phyloP scores from a whole-genome alignment of 208 protist genomes.

The Endotrypanum monterogeii region DNA sequence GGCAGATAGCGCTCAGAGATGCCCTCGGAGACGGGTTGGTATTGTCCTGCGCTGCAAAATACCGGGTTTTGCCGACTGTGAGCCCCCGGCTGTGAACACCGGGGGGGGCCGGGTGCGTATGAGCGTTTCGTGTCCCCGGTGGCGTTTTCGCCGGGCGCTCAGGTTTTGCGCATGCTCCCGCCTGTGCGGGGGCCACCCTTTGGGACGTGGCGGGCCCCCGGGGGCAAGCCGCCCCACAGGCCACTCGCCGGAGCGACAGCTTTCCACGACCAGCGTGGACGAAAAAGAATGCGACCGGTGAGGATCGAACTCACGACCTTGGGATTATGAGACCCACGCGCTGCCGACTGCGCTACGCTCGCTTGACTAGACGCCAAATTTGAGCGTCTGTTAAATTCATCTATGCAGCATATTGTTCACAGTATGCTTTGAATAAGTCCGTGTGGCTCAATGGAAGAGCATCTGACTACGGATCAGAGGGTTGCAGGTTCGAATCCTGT shows the following conservation, averaged over 20 bases:
- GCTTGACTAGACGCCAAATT: slow-evolving; percentile 17
- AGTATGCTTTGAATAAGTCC: slow-evolving; percentile 23
- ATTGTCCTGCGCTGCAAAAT: too few relatives aligned
- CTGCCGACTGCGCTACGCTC: slow-evolving; percentile 94
- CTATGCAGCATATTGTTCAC: too few relatives aligned
- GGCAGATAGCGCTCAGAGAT: slow-evolving; percentile 68
- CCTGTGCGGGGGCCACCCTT: too few relatives aligned
- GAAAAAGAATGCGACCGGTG: slow-evolving; percentile 54
- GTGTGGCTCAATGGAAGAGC: slow-evolving; percentile 91
- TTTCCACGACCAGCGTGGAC: too few relatives aligned
- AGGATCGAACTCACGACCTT: slow-evolving; percentile 90
- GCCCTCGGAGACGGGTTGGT: not conserved
- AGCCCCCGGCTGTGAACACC: not conserved
- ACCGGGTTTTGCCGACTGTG: not conserved
- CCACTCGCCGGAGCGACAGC: too few relatives aligned
- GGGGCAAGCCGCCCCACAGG: too few relatives aligned
- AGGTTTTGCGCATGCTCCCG: too few relatives aligned
- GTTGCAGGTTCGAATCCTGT: slow-evolving; percentile 91
- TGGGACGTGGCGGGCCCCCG: too few relatives aligned
- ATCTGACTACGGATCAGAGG: slow-evolving; percentile 91
- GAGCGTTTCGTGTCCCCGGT: slow-evolving; percentile 56
- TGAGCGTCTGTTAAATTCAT: too few relatives aligned
- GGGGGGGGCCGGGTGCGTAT: slow-evolving; percentile 6
- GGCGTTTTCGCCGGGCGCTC: slow-evolving; percentile 25
- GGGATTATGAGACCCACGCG: slow-evolving; percentile 95